phyloP scores from a whole-genome alignment of 306 rosid species.

The Prunus salicina region DNA sequence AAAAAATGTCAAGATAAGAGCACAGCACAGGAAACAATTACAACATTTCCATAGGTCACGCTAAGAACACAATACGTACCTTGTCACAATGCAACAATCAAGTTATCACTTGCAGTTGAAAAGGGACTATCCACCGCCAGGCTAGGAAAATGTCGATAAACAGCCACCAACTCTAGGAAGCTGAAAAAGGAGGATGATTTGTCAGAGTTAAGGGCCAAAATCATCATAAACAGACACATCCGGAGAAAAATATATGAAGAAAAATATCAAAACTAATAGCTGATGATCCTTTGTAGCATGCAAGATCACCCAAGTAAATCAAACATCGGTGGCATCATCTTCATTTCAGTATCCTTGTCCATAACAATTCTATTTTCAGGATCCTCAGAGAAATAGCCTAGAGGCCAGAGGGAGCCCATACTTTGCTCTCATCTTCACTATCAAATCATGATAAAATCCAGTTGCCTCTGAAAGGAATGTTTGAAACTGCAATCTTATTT shows the following conservation, averaged over 20 bases:
- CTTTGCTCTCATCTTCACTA: conserved; percentile 80
- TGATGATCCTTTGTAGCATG: conserved; percentile 95
- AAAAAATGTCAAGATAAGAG: neutral
- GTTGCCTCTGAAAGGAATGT: conserved; percentile 96
- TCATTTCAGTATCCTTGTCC: conserved; percentile 84
- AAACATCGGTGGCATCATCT: conserved; percentile 86
- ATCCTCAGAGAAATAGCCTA: conserved; percentile 67
- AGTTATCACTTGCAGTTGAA: conserved; percentile 92
- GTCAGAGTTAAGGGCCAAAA: conserved; percentile 16
- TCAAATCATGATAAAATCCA: conserved; percentile 90
- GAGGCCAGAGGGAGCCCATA: conserved; percentile 64
- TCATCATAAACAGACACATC: conserved; percentile 4
- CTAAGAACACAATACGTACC: conserved; percentile 36
- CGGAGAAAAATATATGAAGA: neutral
- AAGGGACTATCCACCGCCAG: conserved; percentile 86
- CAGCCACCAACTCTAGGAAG: conserved; percentile 80
- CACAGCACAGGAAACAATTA: neutral
- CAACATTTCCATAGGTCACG: neutral
- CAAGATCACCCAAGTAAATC: conserved; percentile 98
- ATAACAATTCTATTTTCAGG: conserved; percentile 55
- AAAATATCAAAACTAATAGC: conserved; percentile 43
- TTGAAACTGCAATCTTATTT: conserved; percentile 81
- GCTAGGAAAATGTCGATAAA: conserved; percentile 91
- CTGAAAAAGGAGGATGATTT: conserved; percentile 38
- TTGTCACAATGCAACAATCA: conserved; percentile 90